Evolutionary conservation across 331 rosid species (phyloP), one percentile per base, ranked within the genome.

Genomic region (Pyracantha coccinea): DNA sequence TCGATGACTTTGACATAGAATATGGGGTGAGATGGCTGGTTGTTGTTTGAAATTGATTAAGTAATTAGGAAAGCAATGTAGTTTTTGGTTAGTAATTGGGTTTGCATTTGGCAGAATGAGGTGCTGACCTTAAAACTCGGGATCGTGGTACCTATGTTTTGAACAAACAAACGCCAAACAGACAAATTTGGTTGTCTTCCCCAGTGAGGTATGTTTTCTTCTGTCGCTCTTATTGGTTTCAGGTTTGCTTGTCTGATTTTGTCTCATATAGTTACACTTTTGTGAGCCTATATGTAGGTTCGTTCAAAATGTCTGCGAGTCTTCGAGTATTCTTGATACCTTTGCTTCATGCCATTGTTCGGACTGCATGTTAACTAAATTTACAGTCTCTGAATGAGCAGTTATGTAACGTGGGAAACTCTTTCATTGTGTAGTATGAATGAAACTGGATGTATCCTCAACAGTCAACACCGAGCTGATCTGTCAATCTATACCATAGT

Each of bases 81-180:
- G 2, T 10, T 27, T 11, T 14, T 62, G 64, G n/a, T 38, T 7
- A 32, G 32, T n/a, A 71, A 69, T 53, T 35, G 77, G 23, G 59
- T 68, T 33, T 71, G 44, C 35, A 15, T 84, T 75, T 80, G 52
- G 79, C 89, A 90, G 99, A 92, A 90, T 83, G 99, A 90, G 70
- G 97, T 94, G 61, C 83, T 94, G 84, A 94, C 92, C 14, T 8
- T 57, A 57, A 57, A 57, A 84, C 90, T 95, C 19, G 99, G 97
- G 85, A 90, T 55, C 70, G 78, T 57, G 93, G 97, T 52, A 95
- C 96, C 50, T 90, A 89, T 70, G 99, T 92, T 8, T 79, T 92
- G 92, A 92, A 95, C 83, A 95, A 92, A 80, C 99, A 95, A 80
- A 90, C 96, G 32, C 99, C 96, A 64, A 95, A 95, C 72, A 88